Evolutionary conservation across 1,284 basidiomycete species (phyloP), one percentile per base, ranked within the genome.

Genomic region (Peniophora sp.): DNA sequence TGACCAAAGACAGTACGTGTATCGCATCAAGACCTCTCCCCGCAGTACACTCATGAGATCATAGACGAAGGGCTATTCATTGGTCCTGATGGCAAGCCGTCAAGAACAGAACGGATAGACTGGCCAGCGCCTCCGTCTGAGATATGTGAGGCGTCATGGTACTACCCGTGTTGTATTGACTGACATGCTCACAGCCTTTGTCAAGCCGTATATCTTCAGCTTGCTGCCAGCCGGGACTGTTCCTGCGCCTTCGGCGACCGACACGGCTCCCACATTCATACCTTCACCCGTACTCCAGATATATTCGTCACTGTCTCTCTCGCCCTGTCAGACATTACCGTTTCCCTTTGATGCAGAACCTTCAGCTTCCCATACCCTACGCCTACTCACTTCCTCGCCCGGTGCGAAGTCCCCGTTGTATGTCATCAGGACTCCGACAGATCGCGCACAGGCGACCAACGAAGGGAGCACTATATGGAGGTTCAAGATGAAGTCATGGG

Each of bases 121-220:
- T 97, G 90, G 91, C 79, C 85, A 2, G 76, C 78, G 15, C 76
- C 85, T 37, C 93, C 92, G 32, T 92, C 95, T 59, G 90, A 93
- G 54, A 74, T 89, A 47, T 77, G 88, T 86, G 55, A 59, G 74
- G n/a, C n/a, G n/a, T n/a, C 48, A 36, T 32, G 23, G 35, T 35
- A 46, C 10, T 12, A 18, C 15, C 3, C 18, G 24, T 34, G 32
- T 41, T 24, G 8, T 50, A 24, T 35, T 3, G 1, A 47, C 32
- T 36, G 34, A 36, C 34, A 36, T 10, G 10, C 45, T 5, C 11
- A 50, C 15, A 90, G 92, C 83, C 1, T 89, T 84, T 54, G 72
- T 88, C 34, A 87, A 85, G 58, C 94, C 94, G 0, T 96, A 93
- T 62, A 76, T 97, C 36, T 80, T 96, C 61, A 84, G 90, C 0